Base-by-base conservation (phyloP, 176 grass and related monocot species). In the Triticum timopheevii region DNA sequence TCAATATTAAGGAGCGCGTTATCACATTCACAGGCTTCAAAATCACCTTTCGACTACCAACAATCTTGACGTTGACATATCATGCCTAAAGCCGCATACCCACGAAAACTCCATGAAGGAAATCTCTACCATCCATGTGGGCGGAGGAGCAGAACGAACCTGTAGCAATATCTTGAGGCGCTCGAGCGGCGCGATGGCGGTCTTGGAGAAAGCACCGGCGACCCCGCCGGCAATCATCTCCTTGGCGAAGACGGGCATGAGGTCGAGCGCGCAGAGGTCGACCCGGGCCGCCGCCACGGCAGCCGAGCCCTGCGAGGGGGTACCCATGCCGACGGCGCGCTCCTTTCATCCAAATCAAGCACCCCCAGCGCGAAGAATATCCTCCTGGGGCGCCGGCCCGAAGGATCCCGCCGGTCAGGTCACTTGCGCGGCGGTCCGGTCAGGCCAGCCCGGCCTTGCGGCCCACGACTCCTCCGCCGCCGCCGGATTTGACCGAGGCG, bases 151-250 rank as follows among this genome's bases (percentile, higher is more conserved):
- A 10, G 10, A 50, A 84, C 80, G 85, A 85, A 98, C 96, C 93
- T 98, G 96, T 83, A 95, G 58, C 76, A 98, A 30, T 65, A 98
- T 98, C 88, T 98, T 98, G 70, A 98, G 78, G 19, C 96, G 96
- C 85, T 98, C 96, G 73, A 98, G 79, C 24, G 96, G 96, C 80
- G 96, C 96, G 36, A 98, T 94, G 38, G 96, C 90, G 4, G 96
- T 98, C 80, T 98, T 98, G 39, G 96, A 95, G 86, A 98, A 93
- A 17, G 93, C 96, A 5, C 96, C 96, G 22, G 96, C 96, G 13
- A 92, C 91, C 31, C 96, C 96, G 23, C 96, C 96, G 56, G 96
- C 93, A 10, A 98, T 79, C 80, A 98, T 87, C 80, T 98, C 96
- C 82, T 95, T 98, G 54, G 93, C 93, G 74, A 95, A 98, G 16